Percentiles rank a stretch among this genome's conserved stretches.
These are phyloP conservation scores for Lyophyllum atratum DNA, from an alignment of 768 basidiomycete genomes.

Conservation along the genomic window DNA sequence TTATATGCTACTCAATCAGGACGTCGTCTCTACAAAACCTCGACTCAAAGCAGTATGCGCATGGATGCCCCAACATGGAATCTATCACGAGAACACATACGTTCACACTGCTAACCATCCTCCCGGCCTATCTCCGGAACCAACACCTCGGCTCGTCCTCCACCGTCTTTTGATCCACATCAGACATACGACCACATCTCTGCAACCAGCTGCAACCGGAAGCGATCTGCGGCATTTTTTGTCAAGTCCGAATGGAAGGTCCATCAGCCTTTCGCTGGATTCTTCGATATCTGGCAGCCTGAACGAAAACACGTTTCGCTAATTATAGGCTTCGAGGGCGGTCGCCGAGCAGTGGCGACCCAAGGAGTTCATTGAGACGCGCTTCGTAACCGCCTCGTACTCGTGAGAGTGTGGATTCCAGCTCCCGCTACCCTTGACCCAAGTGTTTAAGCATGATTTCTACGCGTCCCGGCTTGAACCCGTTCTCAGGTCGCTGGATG, in stretches of 20 bases:
- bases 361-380: slow-evolving; percentile 1
- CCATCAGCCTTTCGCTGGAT: slow-evolving; percentile 26
- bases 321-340: slow-evolving; percentile 13
- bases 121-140: slow-evolving; percentile 50
- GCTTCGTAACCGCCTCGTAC: not conserved
- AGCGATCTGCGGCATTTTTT: slow-evolving; percentile 34
- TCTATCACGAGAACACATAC: slow-evolving; percentile 41
- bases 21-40: slow-evolving; percentile 31
- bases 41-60: slow-evolving; percentile 20
- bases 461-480: slow-evolving; percentile 17
- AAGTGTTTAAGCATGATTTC: slow-evolving; percentile 35
- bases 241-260: slow-evolving; percentile 29
- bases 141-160: slow-evolving; percentile 35
- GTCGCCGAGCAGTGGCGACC: not conserved
- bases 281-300: slow-evolving; percentile 21
- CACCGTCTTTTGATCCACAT: slow-evolving; percentile 38
- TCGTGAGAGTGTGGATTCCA: slow-evolving; percentile 5
- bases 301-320: slow-evolving; percentile 18
- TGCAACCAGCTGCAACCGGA: slow-evolving; percentile 15
- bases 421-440: slow-evolving; percentile 10
- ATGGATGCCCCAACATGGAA: slow-evolving; percentile 31
- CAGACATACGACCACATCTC: slow-evolving; percentile 27
- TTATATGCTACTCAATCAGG: slow-evolving; percentile 41
- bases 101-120: slow-evolving; percentile 31
- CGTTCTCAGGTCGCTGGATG: slow-evolving; percentile 26